phyloP scores from a whole-genome alignment of 345 rosid genomes.

The Eutrema heterophyllum region DNA sequence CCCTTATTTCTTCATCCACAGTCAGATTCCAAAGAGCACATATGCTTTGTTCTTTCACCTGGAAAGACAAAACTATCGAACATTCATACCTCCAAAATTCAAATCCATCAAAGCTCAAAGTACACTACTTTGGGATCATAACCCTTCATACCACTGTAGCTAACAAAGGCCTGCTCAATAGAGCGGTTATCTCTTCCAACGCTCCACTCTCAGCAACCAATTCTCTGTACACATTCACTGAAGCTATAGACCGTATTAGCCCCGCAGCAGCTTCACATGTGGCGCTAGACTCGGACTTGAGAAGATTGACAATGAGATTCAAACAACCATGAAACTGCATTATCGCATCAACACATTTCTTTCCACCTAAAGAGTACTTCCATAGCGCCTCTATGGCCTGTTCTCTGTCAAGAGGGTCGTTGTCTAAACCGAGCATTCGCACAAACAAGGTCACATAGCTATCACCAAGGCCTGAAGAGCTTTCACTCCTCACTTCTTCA shows the following conservation, averaged over 20 bases:
- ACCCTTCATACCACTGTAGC: constrained; percentile 63
- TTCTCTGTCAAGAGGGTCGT: constrained; percentile 78
- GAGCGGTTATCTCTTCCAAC: constrained; percentile 63
- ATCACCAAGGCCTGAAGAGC: constrained; percentile 51
- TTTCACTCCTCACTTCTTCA: constrained; percentile 27
- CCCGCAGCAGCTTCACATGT: constrained; percentile 88
- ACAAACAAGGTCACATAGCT: constrained; percentile 67
- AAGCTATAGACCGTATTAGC: constrained; percentile 61
- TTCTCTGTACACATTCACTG: constrained; percentile 62
- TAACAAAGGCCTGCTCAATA: constrained; percentile 57
- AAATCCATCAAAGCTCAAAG: neutral
- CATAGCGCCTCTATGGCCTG: constrained; percentile 70
- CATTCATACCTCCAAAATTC: constrained; percentile 23
- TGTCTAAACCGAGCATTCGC: constrained; percentile 86
- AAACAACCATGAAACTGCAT: constrained; percentile 77
- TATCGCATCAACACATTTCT: constrained; percentile 65
- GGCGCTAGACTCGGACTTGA: constrained; percentile 55
- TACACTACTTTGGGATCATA: neutral
- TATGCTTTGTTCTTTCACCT: constrained; percentile 81
- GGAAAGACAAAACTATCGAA: constrained; percentile 7
- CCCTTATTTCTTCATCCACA: constrained; percentile 62
- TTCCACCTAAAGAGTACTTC: constrained; percentile 82
- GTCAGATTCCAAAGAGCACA: constrained; percentile 84
- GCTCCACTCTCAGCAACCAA: constrained; percentile 83
- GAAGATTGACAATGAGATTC: constrained; percentile 67